Conservation (phyloP, 768 basidiomycete genomes). For the Tylopilus subfusipes region DNA sequence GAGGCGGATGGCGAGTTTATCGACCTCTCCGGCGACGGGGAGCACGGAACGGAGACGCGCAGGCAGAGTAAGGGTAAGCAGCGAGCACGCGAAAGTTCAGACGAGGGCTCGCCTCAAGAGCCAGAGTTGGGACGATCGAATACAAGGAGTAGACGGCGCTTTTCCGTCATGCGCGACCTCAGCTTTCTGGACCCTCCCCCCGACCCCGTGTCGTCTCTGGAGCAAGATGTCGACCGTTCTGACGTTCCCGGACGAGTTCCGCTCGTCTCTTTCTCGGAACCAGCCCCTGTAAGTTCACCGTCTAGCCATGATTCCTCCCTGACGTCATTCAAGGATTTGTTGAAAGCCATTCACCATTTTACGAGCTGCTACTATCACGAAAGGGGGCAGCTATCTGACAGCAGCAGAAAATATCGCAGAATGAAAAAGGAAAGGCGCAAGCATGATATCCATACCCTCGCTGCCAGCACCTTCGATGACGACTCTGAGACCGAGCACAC, state of each 20-base stretch:
- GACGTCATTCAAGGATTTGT: conserved; percentile 40
- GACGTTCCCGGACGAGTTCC: conserved; percentile 2
- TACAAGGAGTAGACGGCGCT: conserved; percentile 38
- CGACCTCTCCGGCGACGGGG: too few species aligned
- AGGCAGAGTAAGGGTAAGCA: too few species aligned
- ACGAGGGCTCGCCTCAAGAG: conserved; percentile 11
- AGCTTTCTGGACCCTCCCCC: conserved; percentile 47
- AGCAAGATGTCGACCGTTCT: conserved; percentile 3
- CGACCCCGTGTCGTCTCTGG: conserved; percentile 4
- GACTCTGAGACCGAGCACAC: conserved; percentile 11
- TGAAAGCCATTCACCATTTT: conserved; percentile 51
- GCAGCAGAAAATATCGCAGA: conserved; percentile 43
- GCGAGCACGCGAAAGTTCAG: too few species aligned
- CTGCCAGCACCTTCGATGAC: conserved; percentile 1
- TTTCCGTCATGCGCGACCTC: conserved; percentile 46
- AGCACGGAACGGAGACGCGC: too few species aligned
- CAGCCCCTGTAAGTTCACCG: conserved; percentile 47
- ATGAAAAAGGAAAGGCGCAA: conserved; percentile 42
- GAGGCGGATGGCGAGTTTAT: too few species aligned
- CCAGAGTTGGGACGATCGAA: conserved; percentile 12
- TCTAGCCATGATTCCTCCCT: background rate
- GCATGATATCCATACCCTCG: conserved; percentile 24
- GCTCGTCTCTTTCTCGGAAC: conserved; percentile 30
- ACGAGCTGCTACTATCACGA: conserved; percentile 57
- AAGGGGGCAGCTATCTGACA: conserved; percentile 55